Percentiles rank a stretch among this genome's conserved stretches.
Evolutionary conservation across 768 basidiomycete species (phyloP).

Genomic region (Kwoniella pini): DNA sequence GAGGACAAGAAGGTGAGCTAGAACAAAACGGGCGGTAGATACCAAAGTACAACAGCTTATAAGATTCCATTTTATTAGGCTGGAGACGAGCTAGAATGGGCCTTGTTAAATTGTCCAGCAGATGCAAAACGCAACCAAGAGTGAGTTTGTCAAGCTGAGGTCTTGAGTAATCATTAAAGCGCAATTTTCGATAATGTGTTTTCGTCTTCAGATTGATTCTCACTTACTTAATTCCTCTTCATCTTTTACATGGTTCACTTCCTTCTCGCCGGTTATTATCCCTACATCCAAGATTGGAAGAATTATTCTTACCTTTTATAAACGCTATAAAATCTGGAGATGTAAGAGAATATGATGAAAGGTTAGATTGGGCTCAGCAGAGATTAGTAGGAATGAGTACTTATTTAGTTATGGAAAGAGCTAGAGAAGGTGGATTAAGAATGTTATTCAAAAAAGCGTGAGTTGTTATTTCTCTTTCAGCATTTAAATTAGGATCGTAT

Average conservation of each 20-base stretch:
- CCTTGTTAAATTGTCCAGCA: constrained; percentile 79
- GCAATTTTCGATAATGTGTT: not conserved
- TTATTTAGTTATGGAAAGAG: constrained; percentile 83
- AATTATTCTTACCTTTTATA: constrained; percentile 79
- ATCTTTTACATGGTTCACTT: constrained; percentile 81
- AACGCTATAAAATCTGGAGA: constrained; percentile 74
- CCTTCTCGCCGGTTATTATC: constrained; percentile 71
- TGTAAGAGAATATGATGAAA: constrained; percentile 73
- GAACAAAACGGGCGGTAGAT: not conserved
- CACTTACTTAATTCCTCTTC: constrained; percentile 84
- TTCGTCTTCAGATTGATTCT: constrained; percentile 70
- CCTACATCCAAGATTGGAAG: constrained; percentile 70
- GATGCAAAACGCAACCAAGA: constrained; percentile 74
- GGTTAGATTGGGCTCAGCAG: constrained; percentile 68
- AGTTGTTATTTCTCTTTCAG: constrained; percentile 35
- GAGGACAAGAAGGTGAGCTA: constrained; percentile 74
- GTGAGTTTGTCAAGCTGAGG: constrained; percentile 58
- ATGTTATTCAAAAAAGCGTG: constrained; percentile 66
- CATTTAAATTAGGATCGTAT: too few relatives aligned
- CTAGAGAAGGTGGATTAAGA: constrained; percentile 80
- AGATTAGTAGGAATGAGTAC: constrained; percentile 81
- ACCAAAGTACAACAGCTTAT: too few relatives aligned
- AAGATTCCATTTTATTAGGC: constrained; percentile 59
- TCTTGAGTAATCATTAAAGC: not conserved
- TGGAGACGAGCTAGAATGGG: constrained; percentile 80